Conservation (phyloP, 805 yeast genomes). For the Scheffersomyces lignosus region DNA sequence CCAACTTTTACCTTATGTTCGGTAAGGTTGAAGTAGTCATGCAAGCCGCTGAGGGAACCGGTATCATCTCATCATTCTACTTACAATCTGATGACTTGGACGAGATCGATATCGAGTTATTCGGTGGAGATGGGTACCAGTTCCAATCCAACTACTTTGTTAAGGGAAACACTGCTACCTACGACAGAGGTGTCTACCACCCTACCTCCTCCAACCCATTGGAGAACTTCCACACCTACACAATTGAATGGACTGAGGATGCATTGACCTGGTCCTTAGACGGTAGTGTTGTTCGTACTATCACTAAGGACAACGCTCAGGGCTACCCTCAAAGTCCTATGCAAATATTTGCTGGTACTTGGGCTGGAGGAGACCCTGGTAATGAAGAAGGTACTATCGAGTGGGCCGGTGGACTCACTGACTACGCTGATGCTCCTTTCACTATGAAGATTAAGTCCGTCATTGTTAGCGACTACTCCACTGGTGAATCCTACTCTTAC, state of each 20-base stretch:
- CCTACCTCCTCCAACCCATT: constrained; percentile 10
- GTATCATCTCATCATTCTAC: constrained; percentile 13
- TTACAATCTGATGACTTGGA: constrained; percentile 16
- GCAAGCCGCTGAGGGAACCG: constrained; percentile 14
- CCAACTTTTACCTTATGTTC: constrained; percentile 17
- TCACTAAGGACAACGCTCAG: constrained; percentile 10
- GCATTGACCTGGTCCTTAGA: constrained; percentile 10
- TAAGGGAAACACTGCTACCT: constrained; percentile 13
- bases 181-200: constrained; percentile 15
- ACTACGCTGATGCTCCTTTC: constrained; percentile 22
- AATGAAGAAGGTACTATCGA: constrained; percentile 22
- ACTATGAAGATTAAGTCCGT: constrained; percentile 19
- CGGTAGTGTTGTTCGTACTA: constrained; percentile 11
- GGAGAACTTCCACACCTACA: constrained; percentile 13
- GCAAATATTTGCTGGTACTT: constrained; percentile 31
- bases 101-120: constrained; percentile 15
- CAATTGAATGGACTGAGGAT: constrained; percentile 15
- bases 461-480: constrained; percentile 44
- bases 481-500: constrained; percentile 44
- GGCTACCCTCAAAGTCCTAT: constrained; percentile 19
- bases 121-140: constrained; percentile 14
- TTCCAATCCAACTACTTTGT: constrained; percentile 15
- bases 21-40: constrained; percentile 15
- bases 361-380: constrained; percentile 51
- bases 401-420: constrained; percentile 26